Percentiles rank a stretch among this genome's conserved stretches.
phyloP scores from a whole-genome alignment of 1,284 basidiomycete genomes.

The Somion occarium region DNA sequence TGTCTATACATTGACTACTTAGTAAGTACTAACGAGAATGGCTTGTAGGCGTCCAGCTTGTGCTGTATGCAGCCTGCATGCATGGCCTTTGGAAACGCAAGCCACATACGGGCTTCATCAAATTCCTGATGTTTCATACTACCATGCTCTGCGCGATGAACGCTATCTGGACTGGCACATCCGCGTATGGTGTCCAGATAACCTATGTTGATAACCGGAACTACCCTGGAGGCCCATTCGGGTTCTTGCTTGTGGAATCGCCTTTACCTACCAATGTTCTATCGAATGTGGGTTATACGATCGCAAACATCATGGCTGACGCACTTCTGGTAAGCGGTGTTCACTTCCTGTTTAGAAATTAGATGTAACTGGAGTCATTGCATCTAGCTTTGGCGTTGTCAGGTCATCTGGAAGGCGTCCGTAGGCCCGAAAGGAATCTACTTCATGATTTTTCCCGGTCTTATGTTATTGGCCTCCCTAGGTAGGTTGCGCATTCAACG shows the following conservation, averaged over 20 bases:
- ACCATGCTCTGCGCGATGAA: background rate
- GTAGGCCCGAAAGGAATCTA: background rate
- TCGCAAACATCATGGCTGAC: background rate
- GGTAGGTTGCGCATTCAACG: background rate
- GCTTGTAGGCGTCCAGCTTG: background rate
- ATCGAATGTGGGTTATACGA: background rate
- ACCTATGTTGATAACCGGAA: constrained; percentile 10
- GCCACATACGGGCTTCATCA: background rate
- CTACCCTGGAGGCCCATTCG: constrained; percentile 9
- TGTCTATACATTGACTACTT: background rate
- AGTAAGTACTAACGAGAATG: background rate
- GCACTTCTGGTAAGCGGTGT: background rate
- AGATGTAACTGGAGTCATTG: background rate
- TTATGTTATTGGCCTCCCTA: background rate
- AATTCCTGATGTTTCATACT: background rate
- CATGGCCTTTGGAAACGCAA: background rate
- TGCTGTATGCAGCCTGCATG: background rate
- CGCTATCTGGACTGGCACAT: background rate
- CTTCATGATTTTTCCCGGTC: background rate
- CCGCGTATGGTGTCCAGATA: background rate
- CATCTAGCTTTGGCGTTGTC: constrained; percentile 2
- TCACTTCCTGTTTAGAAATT: background rate
- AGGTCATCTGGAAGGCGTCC: background rate
- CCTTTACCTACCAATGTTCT: constrained; percentile 6
- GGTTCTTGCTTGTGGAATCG: constrained; percentile 6